phyloP scores from a whole-genome alignment of 345 rosid genomes.

The Luvunga scandens region DNA sequence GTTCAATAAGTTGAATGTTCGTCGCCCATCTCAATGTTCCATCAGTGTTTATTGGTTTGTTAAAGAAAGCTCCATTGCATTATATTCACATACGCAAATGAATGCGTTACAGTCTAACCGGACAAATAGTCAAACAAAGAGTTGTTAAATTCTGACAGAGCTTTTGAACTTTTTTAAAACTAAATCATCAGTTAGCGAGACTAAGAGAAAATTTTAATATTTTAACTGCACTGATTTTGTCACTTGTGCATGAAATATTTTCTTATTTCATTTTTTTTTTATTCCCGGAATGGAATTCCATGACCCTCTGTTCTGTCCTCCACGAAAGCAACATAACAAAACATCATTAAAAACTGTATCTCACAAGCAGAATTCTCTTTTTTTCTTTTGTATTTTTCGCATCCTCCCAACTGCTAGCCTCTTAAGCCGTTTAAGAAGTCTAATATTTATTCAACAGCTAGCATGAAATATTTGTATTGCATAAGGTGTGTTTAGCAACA shows the following conservation, averaged over 20 bases:
- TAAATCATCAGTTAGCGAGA: background rate
- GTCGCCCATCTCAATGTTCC: background rate
- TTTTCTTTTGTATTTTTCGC: background rate
- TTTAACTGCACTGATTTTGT: background rate
- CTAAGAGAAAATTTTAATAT: too few species aligned
- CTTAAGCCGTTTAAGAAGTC: constrained; percentile 45
- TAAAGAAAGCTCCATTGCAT: background rate
- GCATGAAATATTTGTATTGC: constrained; percentile 24
- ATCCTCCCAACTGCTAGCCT: constrained; percentile 4
- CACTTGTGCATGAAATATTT: background rate
- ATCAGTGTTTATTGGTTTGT: background rate
- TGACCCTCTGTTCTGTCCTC: background rate
- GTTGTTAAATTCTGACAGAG: background rate
- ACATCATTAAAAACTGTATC: constrained; percentile 6
- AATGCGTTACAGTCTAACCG: background rate
- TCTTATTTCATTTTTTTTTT: background rate
- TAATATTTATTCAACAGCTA: constrained; percentile 51
- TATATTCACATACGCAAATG: background rate
- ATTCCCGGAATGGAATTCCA: background rate
- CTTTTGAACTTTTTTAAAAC: background rate
- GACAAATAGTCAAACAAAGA: constrained; percentile 9
- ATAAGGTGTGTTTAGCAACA: too few species aligned
- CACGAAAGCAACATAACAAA: background rate
- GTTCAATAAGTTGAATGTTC: background rate
- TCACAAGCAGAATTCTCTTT: constrained; percentile 11